Evolutionary conservation across 2,329 filamentous ascomycete genomes (phyloP).

Genomic region (Mariannaea sp.): DNA sequence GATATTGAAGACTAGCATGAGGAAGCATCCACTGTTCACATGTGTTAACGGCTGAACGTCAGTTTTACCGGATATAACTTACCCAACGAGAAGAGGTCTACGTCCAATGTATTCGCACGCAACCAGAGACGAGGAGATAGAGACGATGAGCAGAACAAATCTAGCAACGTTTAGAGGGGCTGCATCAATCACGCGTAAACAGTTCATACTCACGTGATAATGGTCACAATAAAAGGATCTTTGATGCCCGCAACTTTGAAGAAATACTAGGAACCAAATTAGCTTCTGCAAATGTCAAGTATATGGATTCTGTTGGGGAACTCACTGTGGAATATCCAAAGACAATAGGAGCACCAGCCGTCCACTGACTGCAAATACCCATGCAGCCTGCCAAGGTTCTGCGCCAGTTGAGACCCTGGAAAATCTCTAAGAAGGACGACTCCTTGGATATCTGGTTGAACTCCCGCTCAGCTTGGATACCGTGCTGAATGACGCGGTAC

Average conservation of each 20-base stretch:
- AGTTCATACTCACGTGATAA: neutral
- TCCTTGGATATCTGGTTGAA: conserved; percentile 4
- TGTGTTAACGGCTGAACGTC: neutral
- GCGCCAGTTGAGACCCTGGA: conserved; percentile 15
- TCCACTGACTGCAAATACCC: conserved; percentile 21
- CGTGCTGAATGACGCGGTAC: neutral
- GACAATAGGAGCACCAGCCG: conserved; percentile 17
- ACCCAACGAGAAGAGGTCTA: neutral
- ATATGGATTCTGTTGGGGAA: neutral
- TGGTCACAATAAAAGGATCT: neutral
- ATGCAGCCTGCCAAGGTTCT: conserved; percentile 19
- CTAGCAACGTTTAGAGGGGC: neutral
- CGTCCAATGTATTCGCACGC: neutral
- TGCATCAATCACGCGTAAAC: neutral
- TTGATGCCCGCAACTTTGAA: conserved; percentile 1
- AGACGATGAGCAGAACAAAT: neutral
- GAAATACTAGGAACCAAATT: neutral
- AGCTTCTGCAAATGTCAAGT: neutral
- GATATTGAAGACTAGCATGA: conserved; percentile 6
- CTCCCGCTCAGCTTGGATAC: neutral
- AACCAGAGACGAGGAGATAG: neutral
- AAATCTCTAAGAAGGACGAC: conserved; percentile 17
- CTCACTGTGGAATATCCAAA: conserved; percentile 12
- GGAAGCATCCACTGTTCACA: conserved; percentile 1
- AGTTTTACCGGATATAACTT: neutral